Evolutionary conservation across 129 eudicot genomes (phyloP), one percentile per base, ranked within the genome.

Genomic region (Flaveria ramosissima): DNA sequence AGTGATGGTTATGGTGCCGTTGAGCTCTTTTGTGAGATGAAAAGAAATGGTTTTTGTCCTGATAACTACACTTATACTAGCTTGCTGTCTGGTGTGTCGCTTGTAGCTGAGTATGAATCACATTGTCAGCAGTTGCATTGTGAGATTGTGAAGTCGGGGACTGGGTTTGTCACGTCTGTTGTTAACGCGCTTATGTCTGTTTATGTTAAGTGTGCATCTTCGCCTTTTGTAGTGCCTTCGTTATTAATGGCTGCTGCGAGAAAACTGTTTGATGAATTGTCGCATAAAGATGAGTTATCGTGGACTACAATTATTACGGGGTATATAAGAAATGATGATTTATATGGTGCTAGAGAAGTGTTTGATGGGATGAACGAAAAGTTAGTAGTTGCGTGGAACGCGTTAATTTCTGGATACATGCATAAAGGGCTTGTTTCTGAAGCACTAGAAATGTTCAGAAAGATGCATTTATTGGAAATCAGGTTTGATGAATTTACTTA

Each of bases 241-340:
- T 73, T 52, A 6, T 52, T 89, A 73, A 76, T 92, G 89, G 82
- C 52, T 21, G 79, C 86, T 20, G 97, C 93, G 15, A 87, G 91
- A 43, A 77, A 81, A 76, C 45, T 92, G 32, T 89, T 92, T 81
- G 93, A 92, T 71, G 93, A 88, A 72, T 73, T 89, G 87, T 77
- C 73, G 0, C 68, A 30, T n/a, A 89, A 68, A 79, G 96, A 89
- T 78, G 96, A 92, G 75, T 71, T 84, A 30, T 59, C 96, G 0
- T 92, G 96, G 97, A 89, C 97, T 4, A 89, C 97, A 0, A 89
- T 92, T 12, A 88, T 92, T 63, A 86, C 88, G 0, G 97, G 97
- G 60, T 92, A 87, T 80, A 83, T 88, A 71, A 92, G 75, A 84
- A 87, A 89, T 70, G 91, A 74, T 74, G 90, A 92, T 73, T 87